Evolutionary conservation across 345 rosid species (phyloP).

Genomic region (Kernera saxatilis): DNA sequence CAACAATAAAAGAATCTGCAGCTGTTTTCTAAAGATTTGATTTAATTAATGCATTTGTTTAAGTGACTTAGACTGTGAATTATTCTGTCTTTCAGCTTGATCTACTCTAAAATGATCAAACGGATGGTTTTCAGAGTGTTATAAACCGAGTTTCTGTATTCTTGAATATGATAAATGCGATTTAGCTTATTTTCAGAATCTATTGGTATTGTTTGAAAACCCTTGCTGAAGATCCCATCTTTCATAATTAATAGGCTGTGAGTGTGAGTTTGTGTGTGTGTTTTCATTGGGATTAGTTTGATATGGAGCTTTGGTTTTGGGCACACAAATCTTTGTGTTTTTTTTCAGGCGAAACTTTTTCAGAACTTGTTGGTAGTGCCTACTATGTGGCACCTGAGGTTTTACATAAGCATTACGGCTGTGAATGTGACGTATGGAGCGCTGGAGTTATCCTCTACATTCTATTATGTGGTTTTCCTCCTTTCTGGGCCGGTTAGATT

Average conservation of each 20-base stretch:
- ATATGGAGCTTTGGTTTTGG: not conserved
- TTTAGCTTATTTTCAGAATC: not conserved
- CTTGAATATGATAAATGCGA: not conserved
- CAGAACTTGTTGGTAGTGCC: conserved; percentile 81
- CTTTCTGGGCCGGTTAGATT: conserved; percentile 70
- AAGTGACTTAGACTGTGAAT: not conserved
- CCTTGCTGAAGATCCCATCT: not conserved
- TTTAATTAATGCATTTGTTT: not conserved
- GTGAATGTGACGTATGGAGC: conserved; percentile 76
- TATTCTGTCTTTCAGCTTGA: not conserved
- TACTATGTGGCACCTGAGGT: conserved; percentile 87
- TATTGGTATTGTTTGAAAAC: not conserved
- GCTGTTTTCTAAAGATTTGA: not conserved
- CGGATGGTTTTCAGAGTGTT: not conserved
- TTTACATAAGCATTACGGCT: conserved; percentile 61
- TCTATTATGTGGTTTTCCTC: conserved; percentile 68
- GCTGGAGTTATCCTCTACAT: conserved; percentile 78
- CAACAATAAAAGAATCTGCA: not conserved
- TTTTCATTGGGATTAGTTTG: not conserved
- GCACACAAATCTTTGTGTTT: not conserved
- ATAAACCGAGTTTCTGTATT: not conserved
- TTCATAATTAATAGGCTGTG: not conserved
- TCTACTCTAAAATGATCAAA: not conserved
- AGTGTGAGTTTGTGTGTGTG: not conserved
- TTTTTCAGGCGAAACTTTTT: conserved; percentile 43